Percentiles rank a stretch among this genome's conserved stretches.
phyloP scores from a whole-genome alignment of 164 flowering plant species.

The Vitis rotundifolia region DNA sequence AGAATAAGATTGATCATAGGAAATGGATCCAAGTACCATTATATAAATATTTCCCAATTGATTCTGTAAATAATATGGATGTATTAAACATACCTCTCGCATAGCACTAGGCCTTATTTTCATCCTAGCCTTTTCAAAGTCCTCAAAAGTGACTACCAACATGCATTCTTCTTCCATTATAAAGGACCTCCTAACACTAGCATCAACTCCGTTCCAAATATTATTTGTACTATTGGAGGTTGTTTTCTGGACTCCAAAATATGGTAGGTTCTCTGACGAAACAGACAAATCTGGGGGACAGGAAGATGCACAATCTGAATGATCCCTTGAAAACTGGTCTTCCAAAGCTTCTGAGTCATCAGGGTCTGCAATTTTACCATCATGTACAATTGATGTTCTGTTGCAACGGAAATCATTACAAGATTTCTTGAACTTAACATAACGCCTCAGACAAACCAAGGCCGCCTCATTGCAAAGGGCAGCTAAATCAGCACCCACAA shows the following conservation, averaged over 20 bases:
- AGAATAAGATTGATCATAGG: background rate
- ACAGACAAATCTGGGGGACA: conserved; percentile 19
- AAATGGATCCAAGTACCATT: background rate
- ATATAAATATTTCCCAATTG: background rate
- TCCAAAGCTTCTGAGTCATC: conserved; percentile 14
- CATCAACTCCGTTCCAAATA: conserved; percentile 6
- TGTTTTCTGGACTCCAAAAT: conserved; percentile 8
- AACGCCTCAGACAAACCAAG: conserved; percentile 60
- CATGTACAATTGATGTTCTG: conserved; percentile 8
- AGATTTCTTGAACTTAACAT: conserved; percentile 27
- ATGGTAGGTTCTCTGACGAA: conserved; percentile 21
- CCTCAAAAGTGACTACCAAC: conserved; percentile 53
- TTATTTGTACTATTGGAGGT: conserved; percentile 4
- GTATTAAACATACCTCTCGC: conserved; percentile 78
- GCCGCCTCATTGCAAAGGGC: conserved; percentile 90
- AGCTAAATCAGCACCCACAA: conserved; percentile 94
- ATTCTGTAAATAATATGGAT: background rate
- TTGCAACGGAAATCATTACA: conserved; percentile 6
- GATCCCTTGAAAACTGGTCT: conserved; percentile 13
- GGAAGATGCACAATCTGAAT: conserved; percentile 32
- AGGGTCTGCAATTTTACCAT: conserved; percentile 10
- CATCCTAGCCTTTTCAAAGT: conserved; percentile 85
- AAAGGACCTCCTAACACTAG: conserved; percentile 10
- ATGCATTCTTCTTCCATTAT: conserved; percentile 19
- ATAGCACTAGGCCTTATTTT: conserved; percentile 98